Conservation (phyloP, 2,329 filamentous ascomycete species). For the Fusarium haematococcum region DNA sequence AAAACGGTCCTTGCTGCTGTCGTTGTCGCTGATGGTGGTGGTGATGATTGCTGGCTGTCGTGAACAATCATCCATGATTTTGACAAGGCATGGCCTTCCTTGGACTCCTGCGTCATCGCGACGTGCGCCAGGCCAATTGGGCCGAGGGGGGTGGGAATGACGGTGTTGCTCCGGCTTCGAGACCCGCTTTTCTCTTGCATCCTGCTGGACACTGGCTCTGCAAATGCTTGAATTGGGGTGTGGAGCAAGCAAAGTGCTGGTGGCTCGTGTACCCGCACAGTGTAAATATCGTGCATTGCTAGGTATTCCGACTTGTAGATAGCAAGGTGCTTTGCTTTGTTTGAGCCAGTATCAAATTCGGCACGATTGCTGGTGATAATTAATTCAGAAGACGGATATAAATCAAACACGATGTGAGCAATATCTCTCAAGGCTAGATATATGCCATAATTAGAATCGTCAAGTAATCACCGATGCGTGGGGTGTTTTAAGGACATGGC, state of each 20-base stretch:
- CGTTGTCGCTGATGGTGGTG: conserved; percentile 16
- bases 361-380: neutral
- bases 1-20: conserved; percentile 12
- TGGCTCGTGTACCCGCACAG: conserved; percentile 32
- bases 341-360: neutral
- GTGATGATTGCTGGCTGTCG: conserved; percentile 25
- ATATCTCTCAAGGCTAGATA: neutral
- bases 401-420: neutral
- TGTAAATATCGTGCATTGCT: conserved; percentile 2
- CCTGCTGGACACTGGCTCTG: conserved; percentile 22
- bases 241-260: conserved; percentile 28
- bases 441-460: neutral
- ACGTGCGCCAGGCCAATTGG: conserved; percentile 36
- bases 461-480: conserved; percentile 16
- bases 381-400: neutral
- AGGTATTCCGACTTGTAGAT: conserved; percentile 9
- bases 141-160: conserved; percentile 37
- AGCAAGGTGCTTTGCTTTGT: neutral
- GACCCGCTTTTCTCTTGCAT: conserved; percentile 21
- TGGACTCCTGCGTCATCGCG: conserved; percentile 43
- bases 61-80: conserved; percentile 21
- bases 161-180: conserved; percentile 27
- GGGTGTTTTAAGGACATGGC: conserved; percentile 8
- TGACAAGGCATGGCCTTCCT: conserved; percentile 26
- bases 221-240: conserved; percentile 29